phyloP scores from a whole-genome alignment of 257 asterid species.

The Forsythia suspensa region DNA sequence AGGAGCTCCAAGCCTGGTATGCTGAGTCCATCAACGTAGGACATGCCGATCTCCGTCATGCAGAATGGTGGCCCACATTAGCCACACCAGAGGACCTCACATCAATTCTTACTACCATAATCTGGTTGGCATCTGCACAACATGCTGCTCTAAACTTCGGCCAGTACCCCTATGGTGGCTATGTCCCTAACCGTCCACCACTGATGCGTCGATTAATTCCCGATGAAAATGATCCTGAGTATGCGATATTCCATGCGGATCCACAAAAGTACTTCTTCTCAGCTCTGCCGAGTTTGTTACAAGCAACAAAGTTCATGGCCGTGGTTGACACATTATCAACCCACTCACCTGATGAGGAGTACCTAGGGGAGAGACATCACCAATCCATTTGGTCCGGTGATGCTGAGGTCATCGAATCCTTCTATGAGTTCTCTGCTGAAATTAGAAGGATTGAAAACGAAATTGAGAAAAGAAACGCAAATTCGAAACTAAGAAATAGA shows the following conservation, averaged over 20 bases:
- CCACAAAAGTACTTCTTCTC: conserved; percentile 80
- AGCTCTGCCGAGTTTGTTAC: conserved; percentile 79
- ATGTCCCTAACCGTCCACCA: conserved; percentile 94
- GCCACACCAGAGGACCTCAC: conserved; percentile 66
- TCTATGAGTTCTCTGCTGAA: conserved; percentile 70
- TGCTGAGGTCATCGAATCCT: conserved; percentile 54
- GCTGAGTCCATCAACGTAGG: conserved; percentile 90
- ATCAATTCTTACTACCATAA: conserved; percentile 76
- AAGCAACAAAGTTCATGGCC: conserved; percentile 95
- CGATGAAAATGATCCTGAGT: conserved; percentile 70
- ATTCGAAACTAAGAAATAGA: conserved; percentile 52
- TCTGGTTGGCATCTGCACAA: conserved; percentile 93
- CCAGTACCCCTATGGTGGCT: conserved; percentile 95
- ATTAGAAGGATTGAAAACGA: conserved; percentile 67
- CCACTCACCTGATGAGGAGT: conserved; percentile 94
- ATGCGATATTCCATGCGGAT: conserved; percentile 54
- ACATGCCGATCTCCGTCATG: conserved; percentile 70
- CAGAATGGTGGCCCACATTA: conserved; percentile 91
- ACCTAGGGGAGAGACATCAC: conserved; percentile 79
- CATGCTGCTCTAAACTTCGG: conserved; percentile 97
- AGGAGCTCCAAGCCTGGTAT: conserved; percentile 96
- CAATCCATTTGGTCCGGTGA: conserved; percentile 89
- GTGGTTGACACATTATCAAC: conserved; percentile 89
- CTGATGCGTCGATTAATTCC: conserved; percentile 83
- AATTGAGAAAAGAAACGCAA: conserved; percentile 60